Base-by-base conservation (phyloP, 495 filamentous ascomycete species). In the Mytilinidion resinicola region DNA sequence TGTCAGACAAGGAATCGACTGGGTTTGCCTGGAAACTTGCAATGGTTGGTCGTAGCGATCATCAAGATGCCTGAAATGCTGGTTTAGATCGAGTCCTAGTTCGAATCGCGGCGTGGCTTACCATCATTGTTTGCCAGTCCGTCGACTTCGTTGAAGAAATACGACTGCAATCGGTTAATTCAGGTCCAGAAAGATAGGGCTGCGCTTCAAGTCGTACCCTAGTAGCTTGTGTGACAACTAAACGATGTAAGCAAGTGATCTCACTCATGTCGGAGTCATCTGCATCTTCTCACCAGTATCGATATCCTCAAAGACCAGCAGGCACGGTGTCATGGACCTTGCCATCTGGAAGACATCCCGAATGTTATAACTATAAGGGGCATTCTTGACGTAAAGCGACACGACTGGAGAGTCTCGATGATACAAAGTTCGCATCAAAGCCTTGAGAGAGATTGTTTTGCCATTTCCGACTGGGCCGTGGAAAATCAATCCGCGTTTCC, bases 141-240 rank as follows among this genome's bases (percentile, higher is more conserved):
- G 59, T 88, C 85, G 3, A 87, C 78, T 61, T 88, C 82, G 63
- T 88, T 88, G 51, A 89, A 74, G 64, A 89, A 88, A 70, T 84
- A 88, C 25, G 25, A 30, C 25, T 30, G 25, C 25, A 30, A 30
- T 30, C 25, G 25, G 25, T 30, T 30, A 30, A 3, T 30, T 30
- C 25, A 30, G 2, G 25, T 6, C 6, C 25, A 30, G 6, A 30
- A 30, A 30, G 25, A 30, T 6, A 3, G 25, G 6, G 6, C 3
- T 30, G 25, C 25, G 6, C 6, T 30, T 30, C 25, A 30, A 30
- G n/a, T 30, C 25, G 25, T 30, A 30, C 25, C 25, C 25, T 30
- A 30, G 25, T 30, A 30, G 25, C 25, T 30, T 30, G 25, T 6
- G 25, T 30, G 25, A 30, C 25, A 6, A 30, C 25, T 30, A 6